Conservation (phyloP, 768 basidiomycete species). For the Pleurotus tuoliensis region DNA sequence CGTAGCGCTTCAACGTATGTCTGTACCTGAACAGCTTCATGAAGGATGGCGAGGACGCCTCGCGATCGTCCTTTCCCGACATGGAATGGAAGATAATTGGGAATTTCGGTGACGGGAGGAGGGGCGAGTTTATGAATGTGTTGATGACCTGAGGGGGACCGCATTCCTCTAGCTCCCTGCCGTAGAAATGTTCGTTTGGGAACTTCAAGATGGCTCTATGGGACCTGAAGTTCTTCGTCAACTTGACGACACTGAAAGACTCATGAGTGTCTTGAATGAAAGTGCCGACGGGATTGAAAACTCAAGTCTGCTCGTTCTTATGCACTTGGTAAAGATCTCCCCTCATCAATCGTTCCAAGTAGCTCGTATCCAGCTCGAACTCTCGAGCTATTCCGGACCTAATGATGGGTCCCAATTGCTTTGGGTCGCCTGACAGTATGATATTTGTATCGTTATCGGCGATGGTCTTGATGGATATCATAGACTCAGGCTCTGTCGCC, state of each 20-base stretch:
- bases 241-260: conserved; percentile 50
- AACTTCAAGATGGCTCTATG: conserved; percentile 57
- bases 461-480: conserved; percentile 60
- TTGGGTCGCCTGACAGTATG: conserved; percentile 65
- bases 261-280: conserved; percentile 5
- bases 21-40: conserved; percentile 53
- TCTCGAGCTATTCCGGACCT: conserved; percentile 51
- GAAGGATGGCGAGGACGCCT: conserved; percentile 66
- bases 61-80: conserved; percentile 59
- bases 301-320: conserved; percentile 2
- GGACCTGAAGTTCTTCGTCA: conserved; percentile 63
- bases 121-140: conserved; percentile 31
- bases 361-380: conserved; percentile 57
- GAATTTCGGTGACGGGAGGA: conserved; percentile 43
- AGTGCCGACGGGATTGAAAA: not conserved
- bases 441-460: conserved; percentile 51
- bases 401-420: conserved; percentile 69
- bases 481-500: conserved; percentile 64
- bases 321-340: conserved; percentile 36
- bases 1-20: conserved; percentile 40
- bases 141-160: conserved; percentile 40
- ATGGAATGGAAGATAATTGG: conserved; percentile 63
- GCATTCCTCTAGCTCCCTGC: conserved; percentile 43
- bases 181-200: conserved; percentile 61
- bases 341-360: conserved; percentile 56